Percentiles rank a stretch among this genome's conserved stretches.
phyloP scores from a whole-genome alignment of 108 stramenopile species.

The Nitzschia sp. region DNA sequence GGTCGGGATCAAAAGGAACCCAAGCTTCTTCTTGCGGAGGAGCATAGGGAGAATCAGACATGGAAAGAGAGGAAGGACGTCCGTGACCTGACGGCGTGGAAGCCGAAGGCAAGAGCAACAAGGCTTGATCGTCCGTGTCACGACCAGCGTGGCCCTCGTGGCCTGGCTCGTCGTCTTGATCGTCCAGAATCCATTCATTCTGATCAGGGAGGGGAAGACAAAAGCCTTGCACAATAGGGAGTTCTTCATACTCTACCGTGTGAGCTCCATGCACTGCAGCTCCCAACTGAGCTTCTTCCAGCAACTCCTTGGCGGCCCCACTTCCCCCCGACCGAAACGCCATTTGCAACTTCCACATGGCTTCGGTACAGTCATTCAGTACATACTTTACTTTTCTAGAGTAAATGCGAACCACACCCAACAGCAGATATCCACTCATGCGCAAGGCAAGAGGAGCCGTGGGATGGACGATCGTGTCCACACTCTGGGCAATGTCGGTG shows the following conservation, averaged over 20 bases:
- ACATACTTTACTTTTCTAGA: constrained; percentile 94
- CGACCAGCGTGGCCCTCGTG: not conserved
- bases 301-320: constrained; percentile 22
- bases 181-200: constrained; percentile 72
- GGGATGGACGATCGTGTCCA: constrained; percentile 94
- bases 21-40: constrained; percentile 73
- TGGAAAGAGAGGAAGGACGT: constrained; percentile 12
- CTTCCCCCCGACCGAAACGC: constrained; percentile 62
- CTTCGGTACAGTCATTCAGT: constrained; percentile 96
- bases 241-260: constrained; percentile 53
- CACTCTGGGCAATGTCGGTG: constrained; percentile 91
- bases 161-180: constrained; percentile 49
- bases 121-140: not conserved
- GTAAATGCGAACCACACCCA: constrained; percentile 98
- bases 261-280: not conserved
- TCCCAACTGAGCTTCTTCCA: constrained; percentile 9
- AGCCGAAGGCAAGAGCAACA: not conserved
- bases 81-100: constrained; percentile 8
- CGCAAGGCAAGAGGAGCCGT: constrained; percentile 95
- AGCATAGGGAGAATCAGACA: constrained; percentile 27
- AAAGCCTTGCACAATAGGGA: constrained; percentile 49
- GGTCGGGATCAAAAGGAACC: constrained; percentile 85
- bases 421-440: constrained; percentile 91
- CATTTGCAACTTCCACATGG: constrained; percentile 97
- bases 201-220: constrained; percentile 38